These are phyloP conservation scores for Excoecaria agallocha DNA, from an alignment of 345 rosid genomes.

Conservation along the genomic window DNA sequence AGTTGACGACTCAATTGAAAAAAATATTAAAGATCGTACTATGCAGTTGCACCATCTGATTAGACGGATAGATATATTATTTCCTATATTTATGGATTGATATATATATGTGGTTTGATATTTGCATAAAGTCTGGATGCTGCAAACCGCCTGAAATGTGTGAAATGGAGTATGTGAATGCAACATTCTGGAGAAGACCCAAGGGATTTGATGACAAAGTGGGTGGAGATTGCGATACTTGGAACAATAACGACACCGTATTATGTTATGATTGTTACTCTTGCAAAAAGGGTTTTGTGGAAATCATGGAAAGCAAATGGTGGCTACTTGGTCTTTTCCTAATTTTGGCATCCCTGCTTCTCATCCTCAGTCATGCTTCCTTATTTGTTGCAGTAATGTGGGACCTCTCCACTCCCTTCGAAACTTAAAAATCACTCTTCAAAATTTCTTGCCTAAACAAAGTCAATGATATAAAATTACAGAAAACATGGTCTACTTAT, in stretches of 20 bases:
- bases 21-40: too few relatives aligned
- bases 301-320: slow-evolving; percentile 56
- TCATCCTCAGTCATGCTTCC: slow-evolving; percentile 49
- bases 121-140: slow-evolving; percentile 57
- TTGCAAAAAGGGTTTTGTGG: slow-evolving; percentile 56
- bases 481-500: too few relatives aligned
- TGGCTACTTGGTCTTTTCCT: slow-evolving; percentile 64
- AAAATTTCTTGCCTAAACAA: too few relatives aligned
- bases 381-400: slow-evolving; percentile 59
- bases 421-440: too few relatives aligned
- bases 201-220: neutral
- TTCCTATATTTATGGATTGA: neutral
- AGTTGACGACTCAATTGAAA: too few relatives aligned
- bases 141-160: slow-evolving; percentile 67
- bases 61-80: too few relatives aligned
- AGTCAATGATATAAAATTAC: too few relatives aligned
- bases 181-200: slow-evolving; percentile 52
- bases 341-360: slow-evolving; percentile 49
- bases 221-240: slow-evolving; percentile 46
- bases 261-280: slow-evolving; percentile 61
- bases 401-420: slow-evolving; percentile 32
- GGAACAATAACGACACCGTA: slow-evolving; percentile 43
- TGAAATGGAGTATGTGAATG: slow-evolving; percentile 55
- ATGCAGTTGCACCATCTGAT: too few relatives aligned
- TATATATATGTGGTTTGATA: neutral